A percentile compares a stretch with the other conserved stretches of the same genome.
These are phyloP conservation scores for Madurella mycetomatis DNA, from an alignment of 2,329 filamentous ascomycete genomes.

Conservation along the genomic window DNA sequence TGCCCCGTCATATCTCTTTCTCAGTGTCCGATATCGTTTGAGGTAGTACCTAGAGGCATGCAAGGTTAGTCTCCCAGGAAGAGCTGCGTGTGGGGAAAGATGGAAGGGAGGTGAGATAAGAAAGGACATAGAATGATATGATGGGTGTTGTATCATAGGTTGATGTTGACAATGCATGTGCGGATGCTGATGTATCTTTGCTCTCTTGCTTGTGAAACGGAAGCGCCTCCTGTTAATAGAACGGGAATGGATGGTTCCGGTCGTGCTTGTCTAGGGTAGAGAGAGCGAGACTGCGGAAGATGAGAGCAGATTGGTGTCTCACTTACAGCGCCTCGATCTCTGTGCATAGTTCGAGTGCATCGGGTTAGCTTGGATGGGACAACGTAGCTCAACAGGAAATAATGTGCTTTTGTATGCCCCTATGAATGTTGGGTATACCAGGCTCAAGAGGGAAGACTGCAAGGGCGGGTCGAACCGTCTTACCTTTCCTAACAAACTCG, in stretches of 20 bases:
- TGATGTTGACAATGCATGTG: background rate
- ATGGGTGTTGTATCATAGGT: background rate
- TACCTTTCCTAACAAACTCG: constrained; percentile 88
- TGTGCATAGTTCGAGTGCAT: constrained; percentile 31
- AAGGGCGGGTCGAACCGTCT: background rate
- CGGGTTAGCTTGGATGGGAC: background rate
- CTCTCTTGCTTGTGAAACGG: background rate
- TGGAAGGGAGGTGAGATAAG: background rate
- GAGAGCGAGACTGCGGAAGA: background rate
- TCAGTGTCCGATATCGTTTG: constrained; percentile 81
- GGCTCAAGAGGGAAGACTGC: too few relatives aligned
- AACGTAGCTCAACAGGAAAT: too few relatives aligned
- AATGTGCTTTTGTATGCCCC: too few relatives aligned
- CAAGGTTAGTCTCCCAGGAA: background rate
- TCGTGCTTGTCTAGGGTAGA: background rate
- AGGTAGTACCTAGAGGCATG: constrained; percentile 67
- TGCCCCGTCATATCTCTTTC: constrained; percentile 66
- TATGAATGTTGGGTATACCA: too few relatives aligned
- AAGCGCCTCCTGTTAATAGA: background rate
- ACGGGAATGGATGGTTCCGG: background rate
- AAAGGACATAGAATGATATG: background rate
- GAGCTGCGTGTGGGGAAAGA: background rate
- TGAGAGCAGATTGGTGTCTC: background rate
- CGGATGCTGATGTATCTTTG: background rate
- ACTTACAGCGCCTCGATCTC: constrained; percentile 90